Conservation (phyloP, 2,329 filamentous ascomycete genomes). For the Ophiobolus disseminans region DNA sequence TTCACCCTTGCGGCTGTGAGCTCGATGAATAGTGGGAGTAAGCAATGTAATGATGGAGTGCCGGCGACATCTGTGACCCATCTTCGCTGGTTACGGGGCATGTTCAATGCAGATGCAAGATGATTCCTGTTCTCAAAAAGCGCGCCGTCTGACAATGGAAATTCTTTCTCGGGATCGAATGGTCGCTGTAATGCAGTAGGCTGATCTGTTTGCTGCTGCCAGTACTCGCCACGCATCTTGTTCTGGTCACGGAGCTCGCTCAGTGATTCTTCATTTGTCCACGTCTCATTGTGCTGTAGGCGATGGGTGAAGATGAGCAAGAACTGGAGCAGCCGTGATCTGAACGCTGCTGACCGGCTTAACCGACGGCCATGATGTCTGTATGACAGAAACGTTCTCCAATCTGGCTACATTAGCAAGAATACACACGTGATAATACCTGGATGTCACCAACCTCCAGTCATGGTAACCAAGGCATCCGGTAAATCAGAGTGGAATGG, state of each 20-base stretch:
- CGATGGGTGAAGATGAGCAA: constrained; percentile 54
- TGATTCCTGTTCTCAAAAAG: constrained; percentile 36
- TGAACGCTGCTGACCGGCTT: constrained; percentile 54
- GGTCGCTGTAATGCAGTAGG: constrained; percentile 27
- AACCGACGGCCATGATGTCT: constrained; percentile 47
- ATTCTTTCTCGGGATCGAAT: constrained; percentile 35
- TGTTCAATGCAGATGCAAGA: constrained; percentile 33
- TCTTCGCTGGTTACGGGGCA: constrained; percentile 30
- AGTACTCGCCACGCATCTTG: constrained; percentile 38
- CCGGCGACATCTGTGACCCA: constrained; percentile 47
- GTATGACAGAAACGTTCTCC: constrained; percentile 53
- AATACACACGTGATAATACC: not conserved
- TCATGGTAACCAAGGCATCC: constrained; percentile 42
- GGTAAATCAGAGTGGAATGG: constrained; percentile 43
- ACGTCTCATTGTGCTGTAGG: constrained; percentile 47
- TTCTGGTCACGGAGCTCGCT: constrained; percentile 48
- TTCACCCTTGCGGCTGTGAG: constrained; percentile 55
- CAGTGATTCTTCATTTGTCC: constrained; percentile 47
- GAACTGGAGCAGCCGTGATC: constrained; percentile 58
- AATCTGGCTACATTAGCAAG: constrained; percentile 39
- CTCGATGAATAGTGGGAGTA: constrained; percentile 58
- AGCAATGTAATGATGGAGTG: constrained; percentile 47
- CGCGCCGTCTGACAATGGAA: constrained; percentile 36
- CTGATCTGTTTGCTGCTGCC: constrained; percentile 28
- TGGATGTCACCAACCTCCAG: constrained; percentile 31